phyloP scores from a whole-genome alignment of 1,284 basidiomycete genomes.

The Pholiota adiposa region DNA sequence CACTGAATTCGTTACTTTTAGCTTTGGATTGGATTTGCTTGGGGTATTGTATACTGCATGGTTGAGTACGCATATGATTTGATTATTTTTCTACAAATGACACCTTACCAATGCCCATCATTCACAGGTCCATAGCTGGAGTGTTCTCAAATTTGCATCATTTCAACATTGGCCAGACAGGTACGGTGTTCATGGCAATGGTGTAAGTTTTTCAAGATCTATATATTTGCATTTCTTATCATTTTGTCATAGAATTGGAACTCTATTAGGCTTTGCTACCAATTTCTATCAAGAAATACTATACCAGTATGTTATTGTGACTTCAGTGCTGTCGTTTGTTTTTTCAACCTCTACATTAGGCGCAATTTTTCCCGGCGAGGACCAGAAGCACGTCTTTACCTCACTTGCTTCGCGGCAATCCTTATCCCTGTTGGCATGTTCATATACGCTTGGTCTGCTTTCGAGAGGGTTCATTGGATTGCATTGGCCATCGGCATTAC shows the following conservation, averaged over 20 bases:
- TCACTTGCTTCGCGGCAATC: conserved; percentile 66
- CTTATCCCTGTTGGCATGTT: conserved; percentile 69
- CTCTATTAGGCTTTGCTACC: conserved; percentile 55
- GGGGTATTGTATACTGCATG: conserved; percentile 78
- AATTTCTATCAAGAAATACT: conserved; percentile 71
- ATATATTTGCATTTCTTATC: conserved; percentile 3
- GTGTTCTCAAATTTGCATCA: conserved; percentile 65
- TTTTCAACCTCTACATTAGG: conserved; percentile 34
- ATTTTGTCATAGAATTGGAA: conserved; percentile 55
- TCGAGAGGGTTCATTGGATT: conserved; percentile 58
- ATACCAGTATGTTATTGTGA: conserved; percentile 52
- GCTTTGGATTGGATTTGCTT: conserved; percentile 79
- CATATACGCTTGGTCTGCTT: conserved; percentile 68
- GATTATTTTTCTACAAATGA: background rate
- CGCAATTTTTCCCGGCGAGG: conserved; percentile 58
- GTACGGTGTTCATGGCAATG: conserved; percentile 63
- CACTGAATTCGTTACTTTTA: conserved; percentile 26
- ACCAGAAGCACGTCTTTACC: conserved; percentile 77
- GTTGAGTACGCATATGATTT: conserved; percentile 51
- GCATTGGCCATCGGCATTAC: conserved; percentile 56
- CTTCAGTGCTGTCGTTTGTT: background rate
- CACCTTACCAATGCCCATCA: background rate
- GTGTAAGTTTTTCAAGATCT: conserved; percentile 46
- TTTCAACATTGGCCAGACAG: conserved; percentile 68
- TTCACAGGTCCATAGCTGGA: conserved; percentile 58